These are phyloP conservation scores for Suillus placidus DNA, from an alignment of 768 basidiomycete species.

Conservation along the genomic window DNA sequence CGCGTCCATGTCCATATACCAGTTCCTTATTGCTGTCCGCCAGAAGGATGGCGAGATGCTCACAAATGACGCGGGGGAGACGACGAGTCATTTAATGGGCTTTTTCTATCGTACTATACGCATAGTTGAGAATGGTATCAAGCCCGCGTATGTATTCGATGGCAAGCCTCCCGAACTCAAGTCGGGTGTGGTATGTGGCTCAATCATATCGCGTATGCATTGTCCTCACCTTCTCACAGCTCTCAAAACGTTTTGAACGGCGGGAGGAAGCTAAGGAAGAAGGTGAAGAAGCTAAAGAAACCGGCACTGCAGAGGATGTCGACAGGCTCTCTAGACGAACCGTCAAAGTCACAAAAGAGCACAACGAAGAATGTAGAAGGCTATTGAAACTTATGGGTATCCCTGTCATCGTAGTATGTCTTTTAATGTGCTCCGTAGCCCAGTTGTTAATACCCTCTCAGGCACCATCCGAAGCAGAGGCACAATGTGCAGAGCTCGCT, in stretches of 20 bases:
- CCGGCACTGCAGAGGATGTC: slow-evolving; percentile 90
- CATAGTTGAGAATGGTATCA: slow-evolving; percentile 98
- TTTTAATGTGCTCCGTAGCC: slow-evolving; percentile 1
- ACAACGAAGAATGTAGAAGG: slow-evolving; percentile 92
- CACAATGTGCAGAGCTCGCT: slow-evolving; percentile 98
- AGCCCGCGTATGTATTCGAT: slow-evolving; percentile 97
- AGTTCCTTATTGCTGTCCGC: slow-evolving; percentile 96
- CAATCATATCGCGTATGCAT: not conserved
- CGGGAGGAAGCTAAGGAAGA: slow-evolving; percentile 94
- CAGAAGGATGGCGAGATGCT: slow-evolving; percentile 96
- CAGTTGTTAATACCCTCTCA: slow-evolving; percentile 33
- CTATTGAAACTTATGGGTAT: slow-evolving; percentile 95
- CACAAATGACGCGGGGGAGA: slow-evolving; percentile 97
- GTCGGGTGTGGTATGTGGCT: slow-evolving; percentile 83
- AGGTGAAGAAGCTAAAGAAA: slow-evolving; percentile 96
- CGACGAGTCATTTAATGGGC: slow-evolving; percentile 98
- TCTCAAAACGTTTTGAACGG: slow-evolving; percentile 93
- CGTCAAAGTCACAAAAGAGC: slow-evolving; percentile 93
- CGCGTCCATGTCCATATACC: slow-evolving; percentile 96
- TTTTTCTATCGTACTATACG: slow-evolving; percentile 97
- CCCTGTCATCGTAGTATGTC: slow-evolving; percentile 84
- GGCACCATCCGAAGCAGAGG: slow-evolving; percentile 99
- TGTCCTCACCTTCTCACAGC: slow-evolving; percentile 46
- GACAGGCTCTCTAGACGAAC: slow-evolving; percentile 88
- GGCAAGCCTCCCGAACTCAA: slow-evolving; percentile 98